A percentile compares a stretch with the other conserved stretches of the same genome.
phyloP scores from a whole-genome alignment of 139 green algal genomes.

The Yamagishiella unicocca region DNA sequence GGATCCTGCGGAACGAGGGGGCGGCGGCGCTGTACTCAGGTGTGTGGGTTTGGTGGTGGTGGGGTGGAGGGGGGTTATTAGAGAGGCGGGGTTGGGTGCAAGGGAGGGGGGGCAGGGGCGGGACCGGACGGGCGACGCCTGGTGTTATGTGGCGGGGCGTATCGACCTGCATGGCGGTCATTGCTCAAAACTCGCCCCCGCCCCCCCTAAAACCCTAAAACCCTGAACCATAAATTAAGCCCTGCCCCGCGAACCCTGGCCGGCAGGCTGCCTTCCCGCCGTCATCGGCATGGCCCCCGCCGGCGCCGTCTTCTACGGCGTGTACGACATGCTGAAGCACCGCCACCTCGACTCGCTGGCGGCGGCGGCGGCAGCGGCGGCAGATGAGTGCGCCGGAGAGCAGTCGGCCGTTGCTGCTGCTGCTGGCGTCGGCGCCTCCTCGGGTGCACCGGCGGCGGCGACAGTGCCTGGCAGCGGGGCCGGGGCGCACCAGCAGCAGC shows the following conservation, averaged over 20 bases:
- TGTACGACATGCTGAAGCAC: constrained; percentile 85
- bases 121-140: no score
- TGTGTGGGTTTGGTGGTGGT: constrained; percentile 10
- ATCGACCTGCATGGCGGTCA: no score
- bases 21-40: constrained; percentile 74
- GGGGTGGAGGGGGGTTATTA: not conserved
- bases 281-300: constrained; percentile 83
- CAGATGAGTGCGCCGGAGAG: not conserved
- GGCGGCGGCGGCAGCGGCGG: not conserved
- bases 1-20: constrained; percentile 76
- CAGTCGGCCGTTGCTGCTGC: not conserved
- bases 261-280: constrained; percentile 76
- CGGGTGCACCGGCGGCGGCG: not conserved
- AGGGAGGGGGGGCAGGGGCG: no score
- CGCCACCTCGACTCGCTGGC: not conserved
- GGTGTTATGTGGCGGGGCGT: no score
- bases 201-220: no score
- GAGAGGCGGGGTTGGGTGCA: not conserved
- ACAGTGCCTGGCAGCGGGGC: no score
- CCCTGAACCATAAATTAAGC: not conserved
- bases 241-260: not conserved
- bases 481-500: no score
- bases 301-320: constrained; percentile 87
- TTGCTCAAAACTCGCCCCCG: no score
- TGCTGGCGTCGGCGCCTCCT: no score